Conservation (phyloP, 2,329 filamentous ascomycete genomes). For the Penicillium sp. region DNA sequence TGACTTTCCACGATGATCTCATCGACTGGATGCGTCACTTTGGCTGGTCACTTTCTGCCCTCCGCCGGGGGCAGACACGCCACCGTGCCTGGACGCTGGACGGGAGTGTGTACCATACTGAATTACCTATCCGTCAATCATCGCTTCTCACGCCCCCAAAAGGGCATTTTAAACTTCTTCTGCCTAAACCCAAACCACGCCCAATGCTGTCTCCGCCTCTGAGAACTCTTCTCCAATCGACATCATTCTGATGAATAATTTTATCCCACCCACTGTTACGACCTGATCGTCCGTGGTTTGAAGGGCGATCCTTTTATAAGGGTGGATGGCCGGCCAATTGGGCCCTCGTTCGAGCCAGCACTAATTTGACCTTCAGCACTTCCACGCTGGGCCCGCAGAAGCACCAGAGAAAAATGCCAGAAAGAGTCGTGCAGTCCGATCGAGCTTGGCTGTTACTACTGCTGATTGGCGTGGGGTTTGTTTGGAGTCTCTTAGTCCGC, state of each 20-base stretch:
- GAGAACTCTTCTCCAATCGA: background rate
- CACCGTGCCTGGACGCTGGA: background rate
- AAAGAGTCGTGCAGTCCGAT: background rate
- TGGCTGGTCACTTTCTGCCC: background rate
- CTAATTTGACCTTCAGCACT: background rate
- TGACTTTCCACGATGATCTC: slow-evolving; percentile 19
- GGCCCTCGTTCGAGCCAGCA: background rate
- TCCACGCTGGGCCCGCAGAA: background rate
- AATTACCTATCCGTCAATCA: background rate
- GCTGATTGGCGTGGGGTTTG: background rate
- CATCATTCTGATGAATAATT: background rate
- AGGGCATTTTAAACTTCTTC: background rate
- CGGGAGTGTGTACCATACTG: background rate
- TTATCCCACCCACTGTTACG: background rate
- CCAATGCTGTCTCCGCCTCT: background rate
- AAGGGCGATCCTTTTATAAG: slow-evolving; percentile 7
- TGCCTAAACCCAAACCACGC: background rate
- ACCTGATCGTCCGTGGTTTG: slow-evolving; percentile 7
- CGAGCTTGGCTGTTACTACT: background rate
- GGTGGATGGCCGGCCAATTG: slow-evolving; percentile 13
- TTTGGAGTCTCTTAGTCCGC: background rate
- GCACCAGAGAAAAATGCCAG: background rate
- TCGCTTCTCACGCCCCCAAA: background rate
- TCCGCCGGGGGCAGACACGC: slow-evolving; percentile 1
- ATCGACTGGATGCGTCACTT: slow-evolving; percentile 14